Evolutionary conservation across 2,329 filamentous ascomycete genomes (phyloP), one percentile per base, ranked within the genome.

Genomic region (Aspergillus sp.): DNA sequence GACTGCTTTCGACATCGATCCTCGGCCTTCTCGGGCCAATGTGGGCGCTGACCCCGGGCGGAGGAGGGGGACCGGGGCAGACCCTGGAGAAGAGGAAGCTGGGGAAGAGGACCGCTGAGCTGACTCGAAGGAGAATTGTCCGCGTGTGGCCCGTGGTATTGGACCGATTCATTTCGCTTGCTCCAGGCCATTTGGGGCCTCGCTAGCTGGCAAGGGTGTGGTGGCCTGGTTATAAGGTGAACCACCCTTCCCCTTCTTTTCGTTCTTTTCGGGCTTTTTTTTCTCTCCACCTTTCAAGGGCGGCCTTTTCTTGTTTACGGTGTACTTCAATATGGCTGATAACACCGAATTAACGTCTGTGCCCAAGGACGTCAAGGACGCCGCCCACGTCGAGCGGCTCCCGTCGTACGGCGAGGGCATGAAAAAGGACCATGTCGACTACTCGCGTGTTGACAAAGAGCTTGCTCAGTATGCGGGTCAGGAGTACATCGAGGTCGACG

Each of bases 391-490:
- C 56, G 82, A 84, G 71, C 73, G 76, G 24, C 78, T 81, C 5
- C 59, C 80, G 51, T 82, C 80, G 1, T 71, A 68, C 17, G 73
- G 70, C 17, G 77, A 79, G 56, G 73, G 75, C 46, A 70, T 77
- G 24, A 77, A 80, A 55, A 81, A 80, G 54, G 82, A 83, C 54
- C 77, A 81, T 52, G 78, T 82, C 59, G 79, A 89, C 80, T 80
- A 83, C 62, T 73, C 79, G 23, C 81, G 82, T 66, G 81, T 91
- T 55, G 89, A 92, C 73, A 80, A 82, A 55, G 89, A 92, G 74
- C 77, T 92, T 39, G 86, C 87, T 50, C 83, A 87, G 70, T 92
- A 92, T 75, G 84, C 85, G 27, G 80, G 80, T 19, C 80, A 81
- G 19, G 79, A 70, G 17, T 77, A 76, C 6, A 75, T 90, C 50